These are phyloP conservation scores for Isabelozyma heimii DNA, from an alignment of 805 yeast genomes.

Conservation along the genomic window DNA sequence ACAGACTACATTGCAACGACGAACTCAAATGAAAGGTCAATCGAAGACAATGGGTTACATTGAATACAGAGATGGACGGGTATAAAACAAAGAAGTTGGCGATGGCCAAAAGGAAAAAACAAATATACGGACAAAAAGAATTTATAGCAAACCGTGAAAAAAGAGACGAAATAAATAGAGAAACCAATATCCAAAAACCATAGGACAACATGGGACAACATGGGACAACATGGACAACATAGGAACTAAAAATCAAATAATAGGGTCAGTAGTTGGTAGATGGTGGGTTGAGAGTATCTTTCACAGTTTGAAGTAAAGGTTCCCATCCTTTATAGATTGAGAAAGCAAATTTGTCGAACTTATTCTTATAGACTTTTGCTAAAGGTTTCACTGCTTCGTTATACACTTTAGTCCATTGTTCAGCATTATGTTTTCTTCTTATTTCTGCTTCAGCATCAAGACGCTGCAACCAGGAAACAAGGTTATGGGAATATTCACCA, in stretches of 20 bases:
- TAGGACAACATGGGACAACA: background rate
- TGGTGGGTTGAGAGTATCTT: background rate
- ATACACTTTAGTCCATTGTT: no score
- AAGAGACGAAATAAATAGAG: background rate
- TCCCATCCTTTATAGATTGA: background rate
- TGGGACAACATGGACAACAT: background rate
- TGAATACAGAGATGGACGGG: background rate
- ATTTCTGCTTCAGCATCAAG: background rate
- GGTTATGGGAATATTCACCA: no score
- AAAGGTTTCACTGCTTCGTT: background rate
- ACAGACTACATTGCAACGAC: no score
- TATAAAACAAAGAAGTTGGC: background rate
- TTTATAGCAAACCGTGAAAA: background rate
- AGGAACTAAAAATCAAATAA: no score
- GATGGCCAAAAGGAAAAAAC: background rate
- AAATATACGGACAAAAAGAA: background rate
- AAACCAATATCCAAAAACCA: background rate
- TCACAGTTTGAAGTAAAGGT: background rate
- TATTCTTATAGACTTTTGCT: background rate
- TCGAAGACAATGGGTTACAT: background rate
- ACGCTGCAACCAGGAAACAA: background rate
- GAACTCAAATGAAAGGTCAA: background rate
- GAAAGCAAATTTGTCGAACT: background rate
- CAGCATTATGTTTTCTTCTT: background rate
- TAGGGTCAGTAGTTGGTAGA: no score